These are phyloP conservation scores for Eutrema heterophyllum DNA, from an alignment of 345 rosid genomes.

Conservation along the genomic window DNA sequence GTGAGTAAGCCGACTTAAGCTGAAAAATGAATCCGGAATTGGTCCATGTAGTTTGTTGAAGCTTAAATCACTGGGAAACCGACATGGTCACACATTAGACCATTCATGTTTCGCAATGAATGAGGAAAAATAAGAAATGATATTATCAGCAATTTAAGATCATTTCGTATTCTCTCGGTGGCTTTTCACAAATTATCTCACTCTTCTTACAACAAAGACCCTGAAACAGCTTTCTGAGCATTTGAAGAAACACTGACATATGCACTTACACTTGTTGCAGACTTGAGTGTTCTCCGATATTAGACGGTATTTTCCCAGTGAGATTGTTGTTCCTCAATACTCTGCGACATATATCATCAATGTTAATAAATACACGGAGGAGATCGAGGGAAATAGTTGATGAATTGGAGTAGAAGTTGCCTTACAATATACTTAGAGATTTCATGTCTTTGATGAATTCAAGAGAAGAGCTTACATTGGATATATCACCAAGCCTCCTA, in stretches of 20 bases:
- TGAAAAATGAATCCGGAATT: conserved; percentile 32
- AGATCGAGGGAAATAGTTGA: not conserved
- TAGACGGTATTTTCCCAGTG: conserved; percentile 53
- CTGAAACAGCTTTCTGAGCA: not conserved
- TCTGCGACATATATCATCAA: conserved; percentile 30
- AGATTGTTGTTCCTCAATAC: conserved; percentile 49
- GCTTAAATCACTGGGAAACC: conserved; percentile 30
- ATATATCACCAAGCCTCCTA: conserved; percentile 66
- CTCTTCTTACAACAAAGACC: not conserved
- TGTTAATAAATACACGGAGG: conserved; percentile 1
- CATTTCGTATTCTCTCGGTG: not conserved
- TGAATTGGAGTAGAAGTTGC: not conserved
- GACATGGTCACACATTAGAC: not conserved
- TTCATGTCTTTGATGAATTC: conserved; percentile 48
- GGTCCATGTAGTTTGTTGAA: conserved; percentile 33
- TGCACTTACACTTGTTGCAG: conserved; percentile 54
- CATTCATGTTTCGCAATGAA: not conserved
- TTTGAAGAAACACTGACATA: not conserved
- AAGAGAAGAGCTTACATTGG: conserved; percentile 50
- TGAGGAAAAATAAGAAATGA: not conserved
- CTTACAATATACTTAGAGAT: conserved; percentile 48
- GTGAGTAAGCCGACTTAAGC: conserved; percentile 31
- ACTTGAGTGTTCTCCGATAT: conserved; percentile 43
- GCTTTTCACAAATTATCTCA: not conserved
- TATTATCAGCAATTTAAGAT: not conserved